Base-by-base conservation (phyloP, 1,139 yeast genomes). In the Spathaspora sp. region DNA sequence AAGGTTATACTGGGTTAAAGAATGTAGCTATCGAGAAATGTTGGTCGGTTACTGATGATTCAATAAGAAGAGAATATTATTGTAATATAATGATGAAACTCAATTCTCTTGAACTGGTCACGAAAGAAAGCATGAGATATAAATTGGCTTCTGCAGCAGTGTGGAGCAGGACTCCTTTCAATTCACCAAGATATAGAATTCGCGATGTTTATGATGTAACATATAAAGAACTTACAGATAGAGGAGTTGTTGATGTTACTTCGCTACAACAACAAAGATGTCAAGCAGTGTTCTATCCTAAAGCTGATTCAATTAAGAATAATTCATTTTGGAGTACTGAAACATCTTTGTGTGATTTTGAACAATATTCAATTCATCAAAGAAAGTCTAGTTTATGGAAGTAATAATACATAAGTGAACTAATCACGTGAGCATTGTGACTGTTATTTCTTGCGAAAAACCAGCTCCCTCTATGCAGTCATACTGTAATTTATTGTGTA, bases 21-120 rank as follows among this genome's bases (percentile, higher is more conserved):
- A 15, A 27, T 41, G 16, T 45, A 26, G 41, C 59, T 54, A 2
- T 65, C 8, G 68, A 64, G 45, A 63, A 65, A 48, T 63, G 69
- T 37, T 69, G 74, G 74, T 64, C 72, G 1, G 55, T 65, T 8
- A 52, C 63, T 1, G 69, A 68, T 47, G 72, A 66, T 38, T 51
- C 63, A 0, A 48, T 59, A 11, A 45, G 56, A 8, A 47, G 71
- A 45, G 60, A 58, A 27, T 55, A 55, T 44, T 58, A 57, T 41
- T 49, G 41, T 11, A 39, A 41, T 26, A 26, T 27, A n/a, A 29
- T 36, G 43, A 41, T 33, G 43, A 39, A 25, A n/a, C 25, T 37
- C 24, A 39, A 17, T 11, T 16, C 25, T 11, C 15, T 25, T 18
- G 34, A 20, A 20, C 38, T 18, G 4, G 11, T 24, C 9, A n/a